phyloP scores from a whole-genome alignment of 345 rosid genomes.

The Heritiera fomes region DNA sequence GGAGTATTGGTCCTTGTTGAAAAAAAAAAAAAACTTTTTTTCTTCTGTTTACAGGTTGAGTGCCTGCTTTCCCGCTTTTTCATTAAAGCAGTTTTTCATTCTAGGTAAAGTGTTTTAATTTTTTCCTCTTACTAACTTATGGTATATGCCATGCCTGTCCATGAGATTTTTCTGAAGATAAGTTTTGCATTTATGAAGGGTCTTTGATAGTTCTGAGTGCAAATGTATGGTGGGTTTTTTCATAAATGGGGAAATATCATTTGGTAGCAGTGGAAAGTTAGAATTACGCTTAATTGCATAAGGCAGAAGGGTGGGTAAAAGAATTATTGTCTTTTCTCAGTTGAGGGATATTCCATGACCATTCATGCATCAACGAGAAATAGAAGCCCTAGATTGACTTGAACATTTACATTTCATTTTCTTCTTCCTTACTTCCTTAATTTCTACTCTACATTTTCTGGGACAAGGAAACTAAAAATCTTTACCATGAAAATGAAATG shows the following conservation, averaged over 20 bases:
- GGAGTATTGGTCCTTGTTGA: slow-evolving; percentile 45
- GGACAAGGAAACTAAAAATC: neutral
- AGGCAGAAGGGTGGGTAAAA: slow-evolving; percentile 21
- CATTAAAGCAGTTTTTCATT: slow-evolving; percentile 22
- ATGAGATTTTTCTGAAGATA: slow-evolving; percentile 24
- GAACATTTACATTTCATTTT: neutral
- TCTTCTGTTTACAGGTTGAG: slow-evolving; percentile 7
- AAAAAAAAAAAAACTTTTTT: neutral
- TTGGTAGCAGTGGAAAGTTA: slow-evolving; percentile 25
- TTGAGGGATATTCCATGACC: slow-evolving; percentile 13
- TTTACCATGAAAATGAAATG: neutral
- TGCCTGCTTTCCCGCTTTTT: slow-evolving; percentile 14
- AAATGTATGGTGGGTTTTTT: slow-evolving; percentile 24
- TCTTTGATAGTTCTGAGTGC: slow-evolving; percentile 14
- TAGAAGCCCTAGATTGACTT: slow-evolving; percentile 1
- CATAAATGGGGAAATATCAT: slow-evolving; percentile 26
- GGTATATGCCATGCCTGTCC: slow-evolving; percentile 16
- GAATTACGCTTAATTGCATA: slow-evolving; percentile 31
- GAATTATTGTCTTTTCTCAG: slow-evolving; percentile 42
- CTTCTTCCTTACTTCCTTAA: neutral
- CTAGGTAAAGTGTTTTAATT: slow-evolving; percentile 26
- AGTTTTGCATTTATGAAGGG: slow-evolving; percentile 23
- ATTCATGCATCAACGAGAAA: slow-evolving; percentile 14
- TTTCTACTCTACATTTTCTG: neutral
- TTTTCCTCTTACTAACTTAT: slow-evolving; percentile 9